Evolutionary conservation across 2,329 filamentous ascomycete genomes (phyloP), one percentile per base, ranked within the genome.

Genomic region (Sporothrix mexicana): DNA sequence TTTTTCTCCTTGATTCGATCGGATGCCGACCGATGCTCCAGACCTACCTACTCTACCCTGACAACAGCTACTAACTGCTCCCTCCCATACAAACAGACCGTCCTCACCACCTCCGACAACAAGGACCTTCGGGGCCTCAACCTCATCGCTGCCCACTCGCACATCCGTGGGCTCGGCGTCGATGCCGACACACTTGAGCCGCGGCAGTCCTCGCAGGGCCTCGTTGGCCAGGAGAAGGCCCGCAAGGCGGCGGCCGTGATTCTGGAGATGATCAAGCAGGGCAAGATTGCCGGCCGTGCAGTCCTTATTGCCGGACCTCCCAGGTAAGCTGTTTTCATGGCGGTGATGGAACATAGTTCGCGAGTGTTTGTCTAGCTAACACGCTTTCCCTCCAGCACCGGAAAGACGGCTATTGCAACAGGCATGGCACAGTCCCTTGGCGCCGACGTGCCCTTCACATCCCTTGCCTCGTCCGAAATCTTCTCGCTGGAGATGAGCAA

Each of bases 401-500:
- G 96, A 79, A 99, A 99, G 86, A 99, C 96, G 0, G 96, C 96
- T 66, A 97, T 99, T 78, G 96, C 96, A 69, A 98, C 98, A 93
- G 96, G 95, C 67, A 98, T 99, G 95, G 92, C 96, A 51, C 96
- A 99, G 82, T 97, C 95, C 43, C 89, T 99, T 70, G 96, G 95
- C 62, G 84, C 94, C 67, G 96, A 99, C 81, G 95, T 98, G 1
- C 96, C 96, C 3, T 99, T 99, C 82, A 99, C 96, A 25, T 95
- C 94, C 84, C 91, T 98, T 75, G 94, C 96, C 59, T 94, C 95
- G 15, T 97, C 95, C 73, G 96, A 99, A 82, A 98, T 99, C 79
- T 99, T 98, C 85, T 98, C 95, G 36, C 89, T 98, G 79, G 96
- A 99, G 83, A 98, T 99, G 95, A 97, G 94, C 78, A 99, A 99